Evolutionary conservation across 139 green algal genomes (phyloP).

Genomic region (Chlamydomonas asymmetrica): DNA sequence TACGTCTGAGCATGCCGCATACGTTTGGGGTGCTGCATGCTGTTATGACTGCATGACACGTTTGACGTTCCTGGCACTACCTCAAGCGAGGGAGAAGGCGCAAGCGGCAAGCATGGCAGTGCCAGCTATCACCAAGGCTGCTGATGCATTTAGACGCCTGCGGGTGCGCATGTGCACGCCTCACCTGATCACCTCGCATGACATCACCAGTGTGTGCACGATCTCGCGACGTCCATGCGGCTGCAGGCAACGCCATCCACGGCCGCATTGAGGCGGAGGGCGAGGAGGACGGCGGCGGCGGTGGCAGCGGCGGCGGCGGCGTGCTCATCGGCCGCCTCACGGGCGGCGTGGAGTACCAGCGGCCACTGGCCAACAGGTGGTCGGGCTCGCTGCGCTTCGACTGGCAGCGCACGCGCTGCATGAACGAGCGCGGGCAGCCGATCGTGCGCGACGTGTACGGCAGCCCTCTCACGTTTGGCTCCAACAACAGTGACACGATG

Average conservation of each 20-base stretch:
- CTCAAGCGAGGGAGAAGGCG: no score
- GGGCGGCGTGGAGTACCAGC: constrained; percentile 70
- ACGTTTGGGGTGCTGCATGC: no score
- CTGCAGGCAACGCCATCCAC: constrained; percentile 39
- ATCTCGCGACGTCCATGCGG: no score
- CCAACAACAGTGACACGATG: constrained; percentile 66
- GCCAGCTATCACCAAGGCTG: no score
- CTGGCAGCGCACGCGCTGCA: constrained; percentile 70
- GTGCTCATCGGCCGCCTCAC: constrained; percentile 27
- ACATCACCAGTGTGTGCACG: no score
- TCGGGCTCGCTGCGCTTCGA: constrained; percentile 63
- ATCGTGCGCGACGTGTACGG: constrained; percentile 80
- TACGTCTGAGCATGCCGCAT: no score
- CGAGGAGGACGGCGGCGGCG: constrained; percentile 2
- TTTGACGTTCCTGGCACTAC: no score
- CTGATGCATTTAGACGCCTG: no score
- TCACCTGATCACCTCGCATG: no score
- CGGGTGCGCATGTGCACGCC: no score
- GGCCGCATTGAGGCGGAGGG: constrained; percentile 24
- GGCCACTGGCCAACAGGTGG: constrained; percentile 69
- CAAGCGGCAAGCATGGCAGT: no score
- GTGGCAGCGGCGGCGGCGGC: not conserved
- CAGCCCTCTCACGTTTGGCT: constrained; percentile 81
- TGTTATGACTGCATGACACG: no score
- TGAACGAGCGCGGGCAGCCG: constrained; percentile 68